phyloP scores from a whole-genome alignment of 2,329 filamentous ascomycete species.

The Penicillium sp. region DNA sequence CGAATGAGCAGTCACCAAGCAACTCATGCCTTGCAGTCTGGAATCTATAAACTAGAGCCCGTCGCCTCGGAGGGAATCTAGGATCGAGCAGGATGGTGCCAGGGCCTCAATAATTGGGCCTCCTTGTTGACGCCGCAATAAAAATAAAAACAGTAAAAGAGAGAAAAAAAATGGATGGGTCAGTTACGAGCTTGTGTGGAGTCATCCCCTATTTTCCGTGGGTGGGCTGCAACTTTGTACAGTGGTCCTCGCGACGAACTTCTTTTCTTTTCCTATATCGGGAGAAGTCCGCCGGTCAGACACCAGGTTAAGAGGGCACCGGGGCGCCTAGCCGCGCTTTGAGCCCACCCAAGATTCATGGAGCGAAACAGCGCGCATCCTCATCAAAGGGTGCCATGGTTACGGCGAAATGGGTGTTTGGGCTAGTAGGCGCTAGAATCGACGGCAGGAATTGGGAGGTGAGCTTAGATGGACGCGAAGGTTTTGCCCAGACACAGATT shows the following conservation, averaged over 20 bases:
- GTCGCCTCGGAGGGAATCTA: neutral
- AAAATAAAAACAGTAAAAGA: constrained; percentile 7
- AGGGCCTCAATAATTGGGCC: constrained; percentile 19
- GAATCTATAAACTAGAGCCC: constrained; percentile 1
- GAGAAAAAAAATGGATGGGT: constrained; percentile 12
- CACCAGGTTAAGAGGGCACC: neutral
- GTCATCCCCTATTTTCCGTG: constrained; percentile 18
- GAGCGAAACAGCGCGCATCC: constrained; percentile 17
- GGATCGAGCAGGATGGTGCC: neutral
- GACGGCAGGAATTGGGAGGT: constrained; percentile 10
- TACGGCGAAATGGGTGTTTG: constrained; percentile 5
- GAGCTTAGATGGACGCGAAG: constrained; percentile 18
- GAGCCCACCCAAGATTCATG: constrained; percentile 10
- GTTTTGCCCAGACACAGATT: constrained; percentile 3
- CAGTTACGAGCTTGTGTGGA: constrained; percentile 22
- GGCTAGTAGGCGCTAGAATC: constrained; percentile 23
- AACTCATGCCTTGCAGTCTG: constrained; percentile 12
- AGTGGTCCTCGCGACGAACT: neutral
- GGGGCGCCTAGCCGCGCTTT: neutral
- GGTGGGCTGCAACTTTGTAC: constrained; percentile 8
- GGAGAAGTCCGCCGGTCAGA: neutral
- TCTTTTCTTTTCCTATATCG: neutral
- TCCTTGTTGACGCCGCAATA: constrained; percentile 11
- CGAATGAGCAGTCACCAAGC: neutral
- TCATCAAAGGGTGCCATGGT: constrained; percentile 28